Evolutionary conservation across 2,329 filamentous ascomycete species (phyloP).

Genomic region (Beauveria bassiana): DNA sequence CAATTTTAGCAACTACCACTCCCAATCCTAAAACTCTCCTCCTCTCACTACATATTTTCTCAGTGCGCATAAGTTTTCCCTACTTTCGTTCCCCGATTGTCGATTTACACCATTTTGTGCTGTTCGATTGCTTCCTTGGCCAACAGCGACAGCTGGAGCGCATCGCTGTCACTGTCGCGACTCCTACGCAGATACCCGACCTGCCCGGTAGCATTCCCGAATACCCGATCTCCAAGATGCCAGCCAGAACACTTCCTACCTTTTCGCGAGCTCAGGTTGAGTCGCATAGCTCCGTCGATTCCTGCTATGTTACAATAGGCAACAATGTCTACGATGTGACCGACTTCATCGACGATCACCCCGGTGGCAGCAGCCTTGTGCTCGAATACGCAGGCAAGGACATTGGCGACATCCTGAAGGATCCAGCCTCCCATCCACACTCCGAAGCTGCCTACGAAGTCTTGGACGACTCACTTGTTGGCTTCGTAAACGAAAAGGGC

Average conservation of each 20-base stretch:
- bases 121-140: background rate
- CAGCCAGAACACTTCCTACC: constrained; percentile 72
- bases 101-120: background rate
- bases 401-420: constrained; percentile 71
- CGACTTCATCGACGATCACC: constrained; percentile 81
- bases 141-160: background rate
- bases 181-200: background rate
- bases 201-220: background rate
- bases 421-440: constrained; percentile 75
- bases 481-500: constrained; percentile 61
- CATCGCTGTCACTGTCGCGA: background rate
- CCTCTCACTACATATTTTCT: background rate
- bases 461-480: constrained; percentile 77
- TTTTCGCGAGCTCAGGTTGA: constrained; percentile 75
- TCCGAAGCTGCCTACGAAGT: constrained; percentile 94
- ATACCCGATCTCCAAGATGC: constrained; percentile 46
- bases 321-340: constrained; percentile 93
- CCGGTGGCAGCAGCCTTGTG: constrained; percentile 81
- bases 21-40: constrained; percentile 3
- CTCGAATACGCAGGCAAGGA: constrained; percentile 88
- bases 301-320: constrained; percentile 89
- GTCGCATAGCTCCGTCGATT: constrained; percentile 68
- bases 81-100: background rate
- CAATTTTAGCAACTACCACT: background rate
- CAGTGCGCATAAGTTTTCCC: background rate